phyloP scores from a whole-genome alignment of 2,329 filamentous ascomycete genomes.

The Bipolaris sorokiniana region DNA sequence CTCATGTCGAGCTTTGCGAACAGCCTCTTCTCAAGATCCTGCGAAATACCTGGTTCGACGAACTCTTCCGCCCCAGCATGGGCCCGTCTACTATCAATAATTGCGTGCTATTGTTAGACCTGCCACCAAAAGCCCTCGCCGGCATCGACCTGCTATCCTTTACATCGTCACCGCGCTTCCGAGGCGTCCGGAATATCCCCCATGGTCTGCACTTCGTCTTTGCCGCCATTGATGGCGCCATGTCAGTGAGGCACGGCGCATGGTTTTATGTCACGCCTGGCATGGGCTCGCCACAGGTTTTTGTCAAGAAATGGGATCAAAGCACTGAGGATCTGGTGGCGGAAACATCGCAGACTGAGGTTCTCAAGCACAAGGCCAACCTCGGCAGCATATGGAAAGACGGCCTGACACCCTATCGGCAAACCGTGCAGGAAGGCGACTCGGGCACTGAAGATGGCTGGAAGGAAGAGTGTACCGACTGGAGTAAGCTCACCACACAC shows the following conservation, averaged over 20 bases:
- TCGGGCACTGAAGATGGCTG: constrained; percentile 37
- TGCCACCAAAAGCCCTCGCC: constrained; percentile 55
- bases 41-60: constrained; percentile 43
- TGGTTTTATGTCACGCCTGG: constrained; percentile 63
- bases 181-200: constrained; percentile 65
- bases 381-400: constrained; percentile 63
- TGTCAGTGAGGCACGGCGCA: constrained; percentile 66
- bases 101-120: constrained; percentile 53
- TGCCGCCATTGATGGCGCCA: constrained; percentile 62
- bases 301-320: constrained; percentile 64
- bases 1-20: constrained; percentile 20
- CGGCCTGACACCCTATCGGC: constrained; percentile 57
- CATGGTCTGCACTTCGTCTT: constrained; percentile 67
- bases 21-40: constrained; percentile 42
- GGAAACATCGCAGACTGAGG: constrained; percentile 51
- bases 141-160: constrained; percentile 66
- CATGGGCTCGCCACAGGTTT: constrained; percentile 49
- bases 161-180: constrained; percentile 66
- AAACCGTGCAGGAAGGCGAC: constrained; percentile 46
- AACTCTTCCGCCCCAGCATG: constrained; percentile 44
- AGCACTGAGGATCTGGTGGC: constrained; percentile 54
- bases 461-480: constrained; percentile 58
- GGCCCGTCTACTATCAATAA: constrained; percentile 43
- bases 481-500: constrained; percentile 59
- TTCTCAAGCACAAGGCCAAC: constrained; percentile 61